Conservation (phyloP, 106 monocot genomes). For the Ottelia alismoides region DNA sequence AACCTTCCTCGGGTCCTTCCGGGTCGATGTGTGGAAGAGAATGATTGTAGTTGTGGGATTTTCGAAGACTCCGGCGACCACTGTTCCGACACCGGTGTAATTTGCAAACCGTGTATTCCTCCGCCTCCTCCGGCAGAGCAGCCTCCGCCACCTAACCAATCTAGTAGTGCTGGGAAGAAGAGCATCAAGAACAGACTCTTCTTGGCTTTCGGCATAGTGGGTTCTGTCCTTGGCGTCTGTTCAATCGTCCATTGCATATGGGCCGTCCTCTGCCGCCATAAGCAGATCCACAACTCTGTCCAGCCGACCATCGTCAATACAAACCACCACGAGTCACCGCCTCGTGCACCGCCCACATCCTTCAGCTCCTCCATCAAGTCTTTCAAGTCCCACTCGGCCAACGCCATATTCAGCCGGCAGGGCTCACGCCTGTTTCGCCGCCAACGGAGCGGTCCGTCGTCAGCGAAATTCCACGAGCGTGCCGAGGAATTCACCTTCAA, state of each 20-base stretch:
- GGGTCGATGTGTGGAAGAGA: conserved; percentile 31
- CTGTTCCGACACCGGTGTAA: conserved; percentile 44
- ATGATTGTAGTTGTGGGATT: conserved; percentile 31
- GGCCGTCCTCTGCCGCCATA: conserved; percentile 30
- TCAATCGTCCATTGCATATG: conserved; percentile 31
- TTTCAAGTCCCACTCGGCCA: conserved; percentile 15
- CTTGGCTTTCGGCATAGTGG: conserved; percentile 33
- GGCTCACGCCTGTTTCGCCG: conserved; percentile 25
- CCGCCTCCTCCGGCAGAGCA: conserved; percentile 4
- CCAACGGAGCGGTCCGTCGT: conserved; percentile 70
- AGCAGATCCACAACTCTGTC: conserved; percentile 58
- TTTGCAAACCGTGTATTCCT: conserved; percentile 30
- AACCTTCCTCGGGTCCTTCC: conserved; percentile 42
- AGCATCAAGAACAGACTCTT: conserved; percentile 15
- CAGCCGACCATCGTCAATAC: conserved; percentile 27
- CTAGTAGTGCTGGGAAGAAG: conserved; percentile 1
- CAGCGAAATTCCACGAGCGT: conserved; percentile 36
- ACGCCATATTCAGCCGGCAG: conserved; percentile 3
- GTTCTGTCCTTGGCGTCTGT: conserved; percentile 36
- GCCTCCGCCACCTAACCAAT: neutral
- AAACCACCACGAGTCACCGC: neutral
- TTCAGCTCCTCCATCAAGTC: conserved; percentile 19
- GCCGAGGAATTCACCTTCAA: conserved; percentile 50
- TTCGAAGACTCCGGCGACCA: conserved; percentile 24
- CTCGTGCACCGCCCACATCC: conserved; percentile 3